Evolutionary conservation across 2,329 filamentous ascomycete genomes (phyloP), one percentile per base, ranked within the genome.

Genomic region (Xylariaceae sp.): DNA sequence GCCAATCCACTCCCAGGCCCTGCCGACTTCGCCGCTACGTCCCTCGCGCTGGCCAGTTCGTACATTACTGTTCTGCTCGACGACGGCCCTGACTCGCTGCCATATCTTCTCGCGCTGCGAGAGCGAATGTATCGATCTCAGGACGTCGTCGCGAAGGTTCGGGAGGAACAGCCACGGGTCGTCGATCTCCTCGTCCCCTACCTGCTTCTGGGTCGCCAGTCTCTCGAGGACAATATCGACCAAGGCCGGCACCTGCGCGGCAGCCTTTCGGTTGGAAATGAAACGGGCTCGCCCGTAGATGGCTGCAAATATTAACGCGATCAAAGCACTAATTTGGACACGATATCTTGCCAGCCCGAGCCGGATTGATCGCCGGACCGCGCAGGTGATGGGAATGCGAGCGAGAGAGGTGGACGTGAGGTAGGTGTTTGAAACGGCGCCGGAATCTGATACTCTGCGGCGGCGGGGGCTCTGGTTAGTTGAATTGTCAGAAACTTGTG

Each of bases 11-110:
- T 89, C 86, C 86, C 86, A 89, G 1, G 85, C 86, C 23, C 85
- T 78, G 23, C 84, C 84, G 26, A 89, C 81, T 67, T 89, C 86
- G 32, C 86, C 86, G 64, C 81, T 87, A 50, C 79, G 76, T 45
- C 88, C 74, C 82, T 89, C 77, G 78, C 92, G 76, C 82, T 93
- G 74, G 75, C 82, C 79, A 0, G 83, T 90, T 42, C 95, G 84
- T 16, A 99, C 89, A 69, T 99, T 99, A 57, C 90, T 89, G 72
- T 99, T 99, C 73, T 88, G 87, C 74, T 99, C 95, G 0, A 99
- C 93, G 50, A 98, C 89, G 49, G 81, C 84, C 64, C 86, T 84
- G 19, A 99, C 95, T 48, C 86, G 85, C 61, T 86, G 82, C 95
- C 96, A 99, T 48, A 99, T 79, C 53, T 85, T 84, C 69, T 95